Base-by-base conservation (phyloP, 2,329 filamentous ascomycete species). In the Pestalotiopsis sp. region DNA sequence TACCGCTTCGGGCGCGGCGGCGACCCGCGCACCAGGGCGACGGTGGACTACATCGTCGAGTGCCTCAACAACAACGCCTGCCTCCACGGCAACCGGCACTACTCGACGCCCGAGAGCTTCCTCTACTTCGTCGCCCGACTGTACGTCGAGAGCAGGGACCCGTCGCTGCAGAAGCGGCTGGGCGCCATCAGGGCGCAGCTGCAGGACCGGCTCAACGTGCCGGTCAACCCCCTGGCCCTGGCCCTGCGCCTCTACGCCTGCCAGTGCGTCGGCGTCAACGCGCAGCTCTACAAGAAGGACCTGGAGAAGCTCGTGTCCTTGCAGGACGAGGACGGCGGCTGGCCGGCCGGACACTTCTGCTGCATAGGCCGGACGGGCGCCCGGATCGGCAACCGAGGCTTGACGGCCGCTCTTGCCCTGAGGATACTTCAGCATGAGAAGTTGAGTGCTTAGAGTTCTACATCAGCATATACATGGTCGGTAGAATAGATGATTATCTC, bases 341-440 rank as follows among this genome's bases (percentile, higher is more conserved):
- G 71, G 72, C 71, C 72, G 2, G 70, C 70, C 2, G 72, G 73
- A 2, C 72, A 74, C 58, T 72, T 75, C 45, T 73, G 72, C 52
- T 69, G 71, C 39, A 55, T 69, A 14, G 73, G 73, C 3, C 68
- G 61, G 23, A 73, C 69, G 0, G 67, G 72, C 20, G 69, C 64
- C 7, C 62, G 68, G 2, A 71, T 76, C 55, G 74, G 73, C 4
- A 76, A 76, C 57, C 72, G 72, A 0, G 74, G 74, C 20, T 65
- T 75, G 36, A 71, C 73, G 6, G 75, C 74, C 3, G 72, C 71
- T 12, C 66, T 76, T 1, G 71, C 70, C 1, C 49, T 69, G 4
- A 72, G 69, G 20, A 68, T 69, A 3, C 23, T 67, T n/a, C 38
- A 25, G 4, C 25, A 65, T 25, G 6, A 59, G 9, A 59, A 11